A percentile compares a stretch with the other conserved stretches of the same genome.
These are phyloP conservation scores for Candida neerlandica DNA, from an alignment of 1,139 yeast species.

Conservation along the genomic window DNA sequence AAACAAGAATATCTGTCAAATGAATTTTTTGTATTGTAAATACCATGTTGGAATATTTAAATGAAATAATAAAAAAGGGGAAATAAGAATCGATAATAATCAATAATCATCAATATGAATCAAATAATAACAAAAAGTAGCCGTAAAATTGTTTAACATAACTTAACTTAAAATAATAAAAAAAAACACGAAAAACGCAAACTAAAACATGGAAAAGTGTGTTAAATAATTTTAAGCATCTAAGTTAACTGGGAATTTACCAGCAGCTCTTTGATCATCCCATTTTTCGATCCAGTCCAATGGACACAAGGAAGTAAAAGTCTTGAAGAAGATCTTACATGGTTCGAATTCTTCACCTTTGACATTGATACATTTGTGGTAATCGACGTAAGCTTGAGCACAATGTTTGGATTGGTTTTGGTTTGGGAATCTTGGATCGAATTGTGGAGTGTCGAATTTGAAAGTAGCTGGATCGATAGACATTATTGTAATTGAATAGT, in stretches of 20 bases:
- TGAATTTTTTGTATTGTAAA: not conserved
- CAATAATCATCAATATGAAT: not conserved
- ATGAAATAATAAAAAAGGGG: not conserved
- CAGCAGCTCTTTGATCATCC: conserved; percentile 88
- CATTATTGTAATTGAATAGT: conserved; percentile 23
- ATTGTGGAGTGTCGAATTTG: conserved; percentile 78
- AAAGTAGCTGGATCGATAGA: conserved; percentile 50
- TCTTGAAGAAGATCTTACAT: conserved; percentile 91
- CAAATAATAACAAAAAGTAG: not conserved
- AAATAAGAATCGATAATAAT: not conserved
- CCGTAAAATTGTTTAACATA: not conserved
- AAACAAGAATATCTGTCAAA: not conserved
- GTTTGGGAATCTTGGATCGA: conserved; percentile 94
- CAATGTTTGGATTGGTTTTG: conserved; percentile 98
- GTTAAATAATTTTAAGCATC: conserved; percentile 20
- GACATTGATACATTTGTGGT: conserved; percentile 94
- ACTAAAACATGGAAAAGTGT: not conserved
- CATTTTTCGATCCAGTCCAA: conserved; percentile 90
- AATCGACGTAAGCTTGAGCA: conserved; percentile 97
- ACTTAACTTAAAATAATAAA: too few relatives aligned
- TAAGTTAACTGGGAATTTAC: conserved; percentile 48
- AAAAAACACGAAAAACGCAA: not conserved
- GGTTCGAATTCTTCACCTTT: conserved; percentile 99
- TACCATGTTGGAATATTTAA: conserved; percentile 2
- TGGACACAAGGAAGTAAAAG: conserved; percentile 91